Base-by-base conservation (phyloP, 352 stramenopile genomes). In the Pythium brassicae region DNA sequence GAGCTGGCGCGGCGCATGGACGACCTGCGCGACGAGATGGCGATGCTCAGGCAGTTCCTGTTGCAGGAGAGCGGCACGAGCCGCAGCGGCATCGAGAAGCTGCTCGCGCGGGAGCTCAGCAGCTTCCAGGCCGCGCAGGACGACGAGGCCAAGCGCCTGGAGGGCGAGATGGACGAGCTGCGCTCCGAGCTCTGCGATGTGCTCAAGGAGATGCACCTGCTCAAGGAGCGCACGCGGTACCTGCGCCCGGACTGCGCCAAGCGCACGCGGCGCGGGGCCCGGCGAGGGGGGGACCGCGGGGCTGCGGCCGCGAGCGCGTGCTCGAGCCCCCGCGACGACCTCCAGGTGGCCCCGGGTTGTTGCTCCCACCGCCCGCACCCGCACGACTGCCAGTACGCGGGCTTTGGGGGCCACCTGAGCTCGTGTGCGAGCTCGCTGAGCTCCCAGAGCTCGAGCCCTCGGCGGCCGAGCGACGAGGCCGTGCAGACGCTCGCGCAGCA, bases 221-320 rank as follows among this genome's bases (percentile, higher is more conserved):
- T 87, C 11, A 89, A 89, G 51, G 78, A 89, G 51, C 68, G 78
- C 10, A 86, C 78, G 34, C 85, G 86, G 60, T 84, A 86, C n/a
- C 37, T 89, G 20, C 71, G 78, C 32, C 78, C 73, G 2, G 55
- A 55, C 3, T 62, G 56, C 15, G n/a, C 22, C 4, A 32, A 46
- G 40, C 29, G 40, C 39, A 10, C 25, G 23, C 32, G 32, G n/a
- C n/a, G n/a, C n/a, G n/a, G n/a, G n/a, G n/a, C n/a, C 32, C 32
- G 14, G 32, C 32, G 32, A 37, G 8, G 32, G 32, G n/a, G n/a
- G n/a, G n/a, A n/a, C 32, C 32, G 32, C 32, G 14, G 32, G 14
- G 32, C 32, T 37, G 32, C 32, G 14, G 32, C 5, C n/a, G n/a
- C n/a, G n/a, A n/a, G n/a, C n/a, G n/a, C n/a, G n/a, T n/a, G n/a